Conservation (phyloP, 2,329 filamentous ascomycete species). For the Zymoseptoria pseudotritici region DNA sequence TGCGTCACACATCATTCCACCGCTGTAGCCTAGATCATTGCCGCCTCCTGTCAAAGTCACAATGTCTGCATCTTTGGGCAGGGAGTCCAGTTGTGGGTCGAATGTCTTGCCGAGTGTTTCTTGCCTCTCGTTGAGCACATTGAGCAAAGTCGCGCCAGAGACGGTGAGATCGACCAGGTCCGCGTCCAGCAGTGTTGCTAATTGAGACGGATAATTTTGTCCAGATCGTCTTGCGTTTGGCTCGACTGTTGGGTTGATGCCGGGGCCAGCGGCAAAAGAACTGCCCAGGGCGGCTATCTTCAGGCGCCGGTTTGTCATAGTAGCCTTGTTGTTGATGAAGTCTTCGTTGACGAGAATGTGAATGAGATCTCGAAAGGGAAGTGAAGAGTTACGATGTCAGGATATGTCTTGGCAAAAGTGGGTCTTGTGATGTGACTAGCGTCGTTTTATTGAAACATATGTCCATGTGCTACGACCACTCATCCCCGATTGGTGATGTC, state of each 20-base stretch:
- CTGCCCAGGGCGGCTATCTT: conserved; percentile 13
- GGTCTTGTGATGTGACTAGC: not conserved
- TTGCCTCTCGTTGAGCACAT: conserved; percentile 33
- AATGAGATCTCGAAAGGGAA: not conserved
- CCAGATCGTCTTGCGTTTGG: conserved; percentile 27
- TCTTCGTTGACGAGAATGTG: not conserved
- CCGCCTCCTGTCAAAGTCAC: conserved; percentile 3
- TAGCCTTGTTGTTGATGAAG: not conserved
- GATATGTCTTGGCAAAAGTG: not conserved
- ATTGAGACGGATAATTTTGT: conserved; percentile 32
- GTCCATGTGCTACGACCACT: not conserved
- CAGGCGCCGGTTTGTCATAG: not conserved
- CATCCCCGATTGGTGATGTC: not conserved
- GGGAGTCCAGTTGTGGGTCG: not conserved
- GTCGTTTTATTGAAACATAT: not conserved
- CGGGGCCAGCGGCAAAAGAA: conserved; percentile 26
- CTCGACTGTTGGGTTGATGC: conserved; percentile 29
- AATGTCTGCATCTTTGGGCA: not conserved
- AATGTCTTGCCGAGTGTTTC: not conserved
- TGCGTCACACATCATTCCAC: conserved; percentile 2
- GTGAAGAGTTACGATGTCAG: not conserved
- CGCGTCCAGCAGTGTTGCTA: conserved; percentile 26
- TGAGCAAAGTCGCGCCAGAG: conserved; percentile 34
- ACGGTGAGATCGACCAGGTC: conserved; percentile 23
- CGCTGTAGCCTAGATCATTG: conserved; percentile 4